Evolutionary conservation across 2,329 filamentous ascomycete genomes (phyloP), one percentile per base, ranked within the genome.

Genomic region (Tolypocladium sp.): DNA sequence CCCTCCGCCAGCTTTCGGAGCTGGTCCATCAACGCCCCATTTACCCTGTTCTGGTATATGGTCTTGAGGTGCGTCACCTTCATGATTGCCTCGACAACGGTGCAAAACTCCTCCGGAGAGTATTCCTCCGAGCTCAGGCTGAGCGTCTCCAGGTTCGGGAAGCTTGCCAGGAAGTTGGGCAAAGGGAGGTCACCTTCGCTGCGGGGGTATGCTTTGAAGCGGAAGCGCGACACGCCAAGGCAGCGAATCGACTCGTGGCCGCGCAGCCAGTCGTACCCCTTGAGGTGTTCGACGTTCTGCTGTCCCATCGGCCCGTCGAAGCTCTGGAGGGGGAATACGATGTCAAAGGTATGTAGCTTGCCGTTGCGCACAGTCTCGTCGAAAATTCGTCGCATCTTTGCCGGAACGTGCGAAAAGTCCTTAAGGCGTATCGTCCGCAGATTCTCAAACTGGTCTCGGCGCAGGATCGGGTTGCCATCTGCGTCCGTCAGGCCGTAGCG

Each of bases 91-190:
- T 67, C 62, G 8, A 74, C 59, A 2, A 74, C 60, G 10, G 60
- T 60, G 38, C 63, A 68, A 38, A 74, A 65, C 49, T 73, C 73
- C 3, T 61, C 55, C 13, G 63, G 62, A 2, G 70, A 64, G 52
- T 71, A 74, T 54, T 68, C 59, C 2, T 64, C 62, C 2, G 72
- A 71, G 35, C 63, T 65, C n/a, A 75, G 66, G 62, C 73, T 71
- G 30, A 76, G 61, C 10, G 65, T 66, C 59, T 76, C 70, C 9
- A 76, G 67, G 33, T 70, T 70, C 1, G 73, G 73, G 51, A 76
- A 73, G 42, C 61, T 72, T 6, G 67, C 69, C 12, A 76, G 65
- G 60, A 76, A 75, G 4, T 60, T 61, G 2, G 70, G 69, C 17
- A 76, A 60, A 0, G 71, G 69, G 20, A 70, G 51, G 12, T 74